phyloP scores from a whole-genome alignment of 257 asterid genomes.

The Capsicum pubescens region DNA sequence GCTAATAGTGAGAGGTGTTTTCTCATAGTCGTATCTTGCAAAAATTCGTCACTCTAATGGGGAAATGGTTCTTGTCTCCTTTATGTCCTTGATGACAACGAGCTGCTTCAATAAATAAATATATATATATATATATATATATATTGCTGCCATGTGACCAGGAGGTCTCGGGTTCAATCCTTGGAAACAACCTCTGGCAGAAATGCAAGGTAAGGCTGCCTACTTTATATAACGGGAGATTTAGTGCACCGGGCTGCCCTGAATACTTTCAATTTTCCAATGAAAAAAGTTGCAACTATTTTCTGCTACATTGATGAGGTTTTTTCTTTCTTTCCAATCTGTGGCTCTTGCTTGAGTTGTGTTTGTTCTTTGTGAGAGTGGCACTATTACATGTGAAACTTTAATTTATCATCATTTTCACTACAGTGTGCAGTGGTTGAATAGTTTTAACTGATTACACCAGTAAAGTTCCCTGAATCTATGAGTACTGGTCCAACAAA shows the following conservation, averaged over 20 bases:
- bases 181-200: no score
- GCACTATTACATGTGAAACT: background rate
- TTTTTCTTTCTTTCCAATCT: background rate
- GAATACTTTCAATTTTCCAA: no score
- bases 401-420: constrained; percentile 20
- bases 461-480: constrained; percentile 30
- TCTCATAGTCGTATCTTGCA: background rate
- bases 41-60: background rate
- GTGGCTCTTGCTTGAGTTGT: constrained; percentile 6
- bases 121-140: no score
- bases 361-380: background rate
- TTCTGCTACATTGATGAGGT: background rate
- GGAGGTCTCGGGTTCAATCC: no score
- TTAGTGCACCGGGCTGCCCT: no score
- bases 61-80: no score
- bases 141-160: no score
- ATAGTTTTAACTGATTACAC: constrained; percentile 9
- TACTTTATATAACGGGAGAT: no score
- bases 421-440: background rate
- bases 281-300: background rate
- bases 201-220: no score
- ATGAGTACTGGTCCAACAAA: constrained; percentile 53
- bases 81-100: no score
- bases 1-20: background rate
- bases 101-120: no score